Conservation (phyloP, 768 basidiomycete species). For the Phylloporus arenicola region DNA sequence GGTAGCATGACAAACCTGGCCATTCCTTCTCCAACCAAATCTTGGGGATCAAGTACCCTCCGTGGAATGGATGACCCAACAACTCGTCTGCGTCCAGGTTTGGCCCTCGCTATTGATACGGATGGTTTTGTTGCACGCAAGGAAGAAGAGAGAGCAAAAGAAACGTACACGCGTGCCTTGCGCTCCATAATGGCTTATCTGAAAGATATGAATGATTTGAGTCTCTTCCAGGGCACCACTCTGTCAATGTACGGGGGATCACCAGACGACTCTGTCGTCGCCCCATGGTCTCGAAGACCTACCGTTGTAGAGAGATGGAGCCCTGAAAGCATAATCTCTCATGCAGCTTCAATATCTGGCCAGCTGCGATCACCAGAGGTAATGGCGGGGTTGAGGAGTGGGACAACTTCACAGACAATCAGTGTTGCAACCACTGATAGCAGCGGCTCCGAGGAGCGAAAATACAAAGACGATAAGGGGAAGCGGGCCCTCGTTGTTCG, state of each 20-base stretch:
- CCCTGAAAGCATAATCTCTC: constrained; percentile 48
- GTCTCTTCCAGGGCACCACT: constrained; percentile 52
- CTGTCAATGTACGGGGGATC: constrained; percentile 55
- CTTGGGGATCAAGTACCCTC: constrained; percentile 40
- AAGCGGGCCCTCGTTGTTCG: constrained; percentile 80
- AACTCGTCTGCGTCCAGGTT: constrained; percentile 37
- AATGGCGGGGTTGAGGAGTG: constrained; percentile 56
- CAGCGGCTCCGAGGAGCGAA: constrained; percentile 72
- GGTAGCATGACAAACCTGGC: constrained; percentile 56
- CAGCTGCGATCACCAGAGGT: constrained; percentile 65
- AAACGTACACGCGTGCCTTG: constrained; percentile 74
- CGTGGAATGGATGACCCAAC: constrained; percentile 31
- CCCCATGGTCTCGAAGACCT: constrained; percentile 55
- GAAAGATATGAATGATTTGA: constrained; percentile 91
- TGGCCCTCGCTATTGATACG: constrained; percentile 38
- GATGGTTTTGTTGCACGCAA: constrained; percentile 43
- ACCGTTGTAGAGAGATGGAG: constrained; percentile 50
- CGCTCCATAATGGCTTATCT: constrained; percentile 94
- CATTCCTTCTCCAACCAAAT: constrained; percentile 58
- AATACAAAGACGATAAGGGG: constrained; percentile 85
- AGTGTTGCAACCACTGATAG: constrained; percentile 75
- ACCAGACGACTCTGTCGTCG: constrained; percentile 37
- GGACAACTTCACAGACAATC: constrained; percentile 55
- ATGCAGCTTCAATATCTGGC: constrained; percentile 44
- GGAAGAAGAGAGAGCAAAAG: constrained; percentile 67